phyloP scores from a whole-genome alignment of 257 asterid genomes.

The Solanum virginianum region DNA sequence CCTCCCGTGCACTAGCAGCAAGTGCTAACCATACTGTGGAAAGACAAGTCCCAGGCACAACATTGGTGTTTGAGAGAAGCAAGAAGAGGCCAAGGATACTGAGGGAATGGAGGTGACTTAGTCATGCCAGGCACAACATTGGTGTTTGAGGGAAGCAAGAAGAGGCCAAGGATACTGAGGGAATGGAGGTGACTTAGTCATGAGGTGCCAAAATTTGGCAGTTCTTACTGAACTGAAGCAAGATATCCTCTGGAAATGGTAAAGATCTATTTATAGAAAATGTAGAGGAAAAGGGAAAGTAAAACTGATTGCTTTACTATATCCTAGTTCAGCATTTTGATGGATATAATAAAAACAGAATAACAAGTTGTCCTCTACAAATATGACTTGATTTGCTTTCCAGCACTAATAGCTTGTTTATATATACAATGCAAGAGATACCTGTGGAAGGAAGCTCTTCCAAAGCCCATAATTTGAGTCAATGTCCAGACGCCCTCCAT shows the following conservation, averaged over 20 bases:
- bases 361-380: neutral
- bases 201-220: neutral
- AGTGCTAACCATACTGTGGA: neutral
- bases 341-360: neutral
- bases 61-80: neutral
- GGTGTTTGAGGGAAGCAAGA: too few relatives aligned
- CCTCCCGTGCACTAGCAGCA: neutral
- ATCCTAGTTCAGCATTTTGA: neutral
- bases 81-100: neutral
- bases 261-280: neutral
- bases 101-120: neutral
- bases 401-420: neutral
- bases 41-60: neutral
- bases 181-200: neutral
- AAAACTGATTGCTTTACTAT: neutral
- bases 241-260: neutral
- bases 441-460: slow-evolving; percentile 79
- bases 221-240: neutral
- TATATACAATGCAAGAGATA: neutral
- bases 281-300: neutral
- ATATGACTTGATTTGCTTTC: neutral
- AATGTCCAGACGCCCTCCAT: slow-evolving; percentile 54
- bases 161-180: too few relatives aligned
- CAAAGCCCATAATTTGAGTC: slow-evolving; percentile 64
- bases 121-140: too few relatives aligned